Percentiles rank a stretch among this genome's conserved stretches.
Evolutionary conservation across 1,139 yeast species (phyloP).

Genomic region (Lodderomyces metapsilosis): DNA sequence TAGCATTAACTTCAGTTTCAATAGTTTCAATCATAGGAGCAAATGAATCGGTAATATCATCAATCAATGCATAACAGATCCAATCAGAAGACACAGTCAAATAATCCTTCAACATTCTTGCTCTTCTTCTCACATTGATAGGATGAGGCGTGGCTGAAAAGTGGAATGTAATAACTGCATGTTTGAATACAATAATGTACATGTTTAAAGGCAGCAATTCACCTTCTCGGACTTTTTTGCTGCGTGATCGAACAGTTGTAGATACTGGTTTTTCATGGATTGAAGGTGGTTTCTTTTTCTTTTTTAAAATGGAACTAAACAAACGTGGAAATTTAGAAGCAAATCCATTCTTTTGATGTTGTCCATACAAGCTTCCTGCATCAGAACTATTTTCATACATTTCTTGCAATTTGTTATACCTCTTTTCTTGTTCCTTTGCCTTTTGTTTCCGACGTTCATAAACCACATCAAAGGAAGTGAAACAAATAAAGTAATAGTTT

Average conservation of each 20-base stretch:
- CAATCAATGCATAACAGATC: constrained; percentile 95
- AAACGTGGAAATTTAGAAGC: constrained; percentile 4
- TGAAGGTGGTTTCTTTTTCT: constrained; percentile 12
- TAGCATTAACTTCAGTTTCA: constrained; percentile 87
- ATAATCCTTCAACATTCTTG: constrained; percentile 82
- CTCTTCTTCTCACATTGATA: constrained; percentile 90
- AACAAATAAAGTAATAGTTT: constrained; percentile 88
- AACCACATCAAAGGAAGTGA: constrained; percentile 86
- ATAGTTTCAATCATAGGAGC: constrained; percentile 95
- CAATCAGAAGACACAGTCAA: constrained; percentile 90
- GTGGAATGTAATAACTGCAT: constrained; percentile 91
- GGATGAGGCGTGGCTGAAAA: constrained; percentile 96
- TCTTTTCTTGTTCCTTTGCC: constrained; percentile 44
- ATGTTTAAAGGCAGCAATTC: constrained; percentile 89
- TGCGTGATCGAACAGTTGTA: constrained; percentile 26
- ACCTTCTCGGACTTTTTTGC: constrained; percentile 53
- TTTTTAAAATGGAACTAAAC: constrained; percentile 4
- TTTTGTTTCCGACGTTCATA: constrained; percentile 62
- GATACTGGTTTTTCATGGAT: constrained; percentile 16
- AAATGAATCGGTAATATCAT: constrained; percentile 95
- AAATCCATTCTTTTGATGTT: constrained; percentile 14
- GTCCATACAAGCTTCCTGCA: constrained; percentile 19
- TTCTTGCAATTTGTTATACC: constrained; percentile 40
- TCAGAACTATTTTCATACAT: constrained; percentile 24
- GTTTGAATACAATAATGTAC: constrained; percentile 86